Conservation (phyloP, 352 stramenopile species). For the Globisporangium camurandrum region DNA sequence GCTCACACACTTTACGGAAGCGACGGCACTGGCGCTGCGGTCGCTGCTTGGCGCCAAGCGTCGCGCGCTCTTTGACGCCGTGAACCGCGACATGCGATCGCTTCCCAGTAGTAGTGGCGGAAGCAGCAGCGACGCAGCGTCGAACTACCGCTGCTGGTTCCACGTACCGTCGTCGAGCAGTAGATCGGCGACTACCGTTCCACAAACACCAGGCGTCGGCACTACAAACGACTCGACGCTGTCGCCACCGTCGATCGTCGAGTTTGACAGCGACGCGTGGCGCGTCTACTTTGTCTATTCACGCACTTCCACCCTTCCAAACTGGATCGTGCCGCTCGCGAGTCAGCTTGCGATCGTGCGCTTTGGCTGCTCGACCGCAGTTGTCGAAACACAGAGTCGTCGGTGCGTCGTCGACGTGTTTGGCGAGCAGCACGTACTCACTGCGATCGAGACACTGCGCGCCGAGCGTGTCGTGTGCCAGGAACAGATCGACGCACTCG, state of each 20-base stretch:
- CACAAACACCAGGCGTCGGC: too few species aligned
- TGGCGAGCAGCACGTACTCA: conserved; percentile 27
- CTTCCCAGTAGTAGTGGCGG: conserved; percentile 1
- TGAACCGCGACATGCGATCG: conserved; percentile 39
- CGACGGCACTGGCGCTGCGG: conserved; percentile 15
- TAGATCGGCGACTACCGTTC: too few species aligned
- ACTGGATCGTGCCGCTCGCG: conserved; percentile 33
- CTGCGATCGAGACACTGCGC: conserved; percentile 36
- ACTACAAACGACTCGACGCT: background rate
- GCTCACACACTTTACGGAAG: conserved; percentile 29
- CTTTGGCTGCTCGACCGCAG: conserved; percentile 30
- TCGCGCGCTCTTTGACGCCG: conserved; percentile 28
- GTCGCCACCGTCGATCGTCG: conserved; percentile 8
- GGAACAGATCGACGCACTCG: conserved; percentile 45
- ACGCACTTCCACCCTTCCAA: conserved; percentile 14
- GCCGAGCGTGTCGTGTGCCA: conserved; percentile 40
- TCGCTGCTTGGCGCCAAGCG: conserved; percentile 42
- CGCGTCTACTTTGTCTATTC: conserved; percentile 46
- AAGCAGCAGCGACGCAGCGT: background rate
- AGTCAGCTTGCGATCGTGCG: conserved; percentile 34
- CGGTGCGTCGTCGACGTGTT: conserved; percentile 26
- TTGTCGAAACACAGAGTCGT: conserved; percentile 24
- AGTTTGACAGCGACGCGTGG: conserved; percentile 38
- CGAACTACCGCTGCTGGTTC: conserved; percentile 10
- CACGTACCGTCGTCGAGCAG: conserved; percentile 1